Percentiles rank a stretch among this genome's conserved stretches.
These are phyloP conservation scores for Globisporangium nagaii DNA, from an alignment of 352 stramenopile genomes.

Conservation along the genomic window DNA sequence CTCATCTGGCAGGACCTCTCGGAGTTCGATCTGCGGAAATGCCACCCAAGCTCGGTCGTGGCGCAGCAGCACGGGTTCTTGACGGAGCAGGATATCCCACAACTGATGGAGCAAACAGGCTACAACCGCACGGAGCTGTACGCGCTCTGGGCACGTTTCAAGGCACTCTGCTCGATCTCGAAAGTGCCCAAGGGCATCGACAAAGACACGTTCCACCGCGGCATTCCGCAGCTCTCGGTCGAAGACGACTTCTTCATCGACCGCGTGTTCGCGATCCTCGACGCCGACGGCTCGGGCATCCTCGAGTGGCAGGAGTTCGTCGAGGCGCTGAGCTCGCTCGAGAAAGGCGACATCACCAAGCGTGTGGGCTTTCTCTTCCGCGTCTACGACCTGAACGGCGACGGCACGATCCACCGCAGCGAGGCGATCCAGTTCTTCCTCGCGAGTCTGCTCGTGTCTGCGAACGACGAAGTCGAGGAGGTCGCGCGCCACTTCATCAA, in stretches of 20 bases:
- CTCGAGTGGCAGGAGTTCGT: constrained; percentile 77
- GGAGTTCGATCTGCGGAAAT: constrained; percentile 21
- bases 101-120: constrained; percentile 37
- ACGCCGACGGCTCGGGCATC: constrained; percentile 49
- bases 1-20: constrained; percentile 16
- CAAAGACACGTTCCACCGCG: constrained; percentile 58
- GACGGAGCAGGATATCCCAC: constrained; percentile 43
- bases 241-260: constrained; percentile 78
- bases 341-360: constrained; percentile 48
- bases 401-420: constrained; percentile 48
- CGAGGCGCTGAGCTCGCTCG: constrained; percentile 52
- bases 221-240: constrained; percentile 48
- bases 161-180: constrained; percentile 60
- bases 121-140: constrained; percentile 63
- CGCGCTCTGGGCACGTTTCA: constrained; percentile 64
- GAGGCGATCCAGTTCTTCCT: constrained; percentile 64
- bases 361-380: constrained; percentile 64
- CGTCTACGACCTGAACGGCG: constrained; percentile 70
- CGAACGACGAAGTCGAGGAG: constrained; percentile 38
- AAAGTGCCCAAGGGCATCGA: constrained; percentile 42
- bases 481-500: constrained; percentile 54
- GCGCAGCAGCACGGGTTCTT: constrained; percentile 51
- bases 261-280: constrained; percentile 60
- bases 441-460: constrained; percentile 38
- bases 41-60: constrained; percentile 25